phyloP scores from a whole-genome alignment of 805 yeast genomes.

The Lipomyces japonicus region DNA sequence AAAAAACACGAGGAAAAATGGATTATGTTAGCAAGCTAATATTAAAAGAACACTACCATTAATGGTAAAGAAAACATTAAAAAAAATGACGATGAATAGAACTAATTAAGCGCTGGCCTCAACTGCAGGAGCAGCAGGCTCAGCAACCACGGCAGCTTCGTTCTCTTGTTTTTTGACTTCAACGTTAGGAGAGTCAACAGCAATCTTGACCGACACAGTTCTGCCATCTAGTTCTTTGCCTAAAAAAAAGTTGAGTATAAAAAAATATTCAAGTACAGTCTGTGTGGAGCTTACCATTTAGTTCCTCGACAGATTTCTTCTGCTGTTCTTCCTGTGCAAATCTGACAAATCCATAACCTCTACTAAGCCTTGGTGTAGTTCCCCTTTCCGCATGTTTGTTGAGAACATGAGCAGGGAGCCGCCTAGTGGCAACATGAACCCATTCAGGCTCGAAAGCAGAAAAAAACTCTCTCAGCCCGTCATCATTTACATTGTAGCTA shows the following conservation, averaged over 20 bases:
- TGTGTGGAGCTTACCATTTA: conserved; percentile 44
- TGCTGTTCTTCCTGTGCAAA: conserved; percentile 61
- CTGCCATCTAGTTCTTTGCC: conserved; percentile 61
- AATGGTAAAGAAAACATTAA: not conserved
- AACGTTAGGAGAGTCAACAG: conserved; percentile 51
- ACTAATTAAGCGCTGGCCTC: conserved; percentile 4
- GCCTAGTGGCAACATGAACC: conserved; percentile 57
- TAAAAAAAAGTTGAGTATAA: not conserved
- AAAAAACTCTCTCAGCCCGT: conserved; percentile 34
- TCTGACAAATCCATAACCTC: conserved; percentile 60
- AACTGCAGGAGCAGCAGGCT: conserved; percentile 9
- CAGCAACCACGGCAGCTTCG: conserved; percentile 8
- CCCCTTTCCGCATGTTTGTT: conserved; percentile 46
- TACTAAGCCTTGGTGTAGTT: conserved; percentile 44
- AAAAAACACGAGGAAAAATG: not conserved
- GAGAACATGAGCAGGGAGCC: conserved; percentile 45
- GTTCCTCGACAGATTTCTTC: conserved; percentile 63
- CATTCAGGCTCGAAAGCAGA: conserved; percentile 49
- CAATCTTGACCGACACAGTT: conserved; percentile 63
- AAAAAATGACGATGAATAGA: not conserved
- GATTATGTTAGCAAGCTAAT: not conserved
- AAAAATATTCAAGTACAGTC: not conserved
- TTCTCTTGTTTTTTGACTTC: conserved; percentile 31
- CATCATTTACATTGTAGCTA: conserved; percentile 41
- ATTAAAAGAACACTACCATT: conserved; percentile 2